phyloP scores from a whole-genome alignment of 768 basidiomycete species.

The Mycena galopus region DNA sequence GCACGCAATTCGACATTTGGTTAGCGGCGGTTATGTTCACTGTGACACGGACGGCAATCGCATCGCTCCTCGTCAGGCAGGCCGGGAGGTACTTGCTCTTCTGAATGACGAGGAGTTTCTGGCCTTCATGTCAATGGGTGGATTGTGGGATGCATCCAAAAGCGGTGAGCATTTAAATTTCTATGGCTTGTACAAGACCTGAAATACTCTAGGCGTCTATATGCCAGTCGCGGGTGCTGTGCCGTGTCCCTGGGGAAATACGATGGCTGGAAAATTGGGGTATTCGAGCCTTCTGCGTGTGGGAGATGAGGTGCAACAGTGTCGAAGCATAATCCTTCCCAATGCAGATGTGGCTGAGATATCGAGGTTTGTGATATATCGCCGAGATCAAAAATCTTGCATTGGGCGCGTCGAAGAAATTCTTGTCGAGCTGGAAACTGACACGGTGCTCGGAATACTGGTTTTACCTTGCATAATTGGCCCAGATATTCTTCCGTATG shows the following conservation, averaged over 20 bases:
- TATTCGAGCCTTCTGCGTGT: background rate
- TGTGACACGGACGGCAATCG: background rate
- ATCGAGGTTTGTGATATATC: background rate
- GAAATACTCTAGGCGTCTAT: background rate
- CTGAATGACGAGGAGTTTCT: background rate
- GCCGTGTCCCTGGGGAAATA: background rate
- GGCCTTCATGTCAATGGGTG: background rate
- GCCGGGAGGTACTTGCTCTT: background rate
- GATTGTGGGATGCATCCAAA: background rate
- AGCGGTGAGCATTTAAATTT: background rate
- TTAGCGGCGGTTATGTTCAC: background rate
- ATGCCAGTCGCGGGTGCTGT: background rate
- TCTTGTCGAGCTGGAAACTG: background rate
- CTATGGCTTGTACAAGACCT: background rate
- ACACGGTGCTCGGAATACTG: background rate
- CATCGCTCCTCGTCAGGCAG: background rate
- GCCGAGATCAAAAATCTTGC: background rate
- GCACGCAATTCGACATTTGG: conserved; percentile 17
- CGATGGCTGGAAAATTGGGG: background rate
- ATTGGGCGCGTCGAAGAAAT: background rate
- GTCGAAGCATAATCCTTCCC: background rate
- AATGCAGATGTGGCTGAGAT: background rate
- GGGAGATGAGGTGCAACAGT: background rate
- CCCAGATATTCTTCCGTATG: background rate
- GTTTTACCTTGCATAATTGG: background rate